A percentile compares a stretch with the other conserved stretches of the same genome.
Conservation (phyloP, 179 eudicot species). For the Beta corolliflora region DNA sequence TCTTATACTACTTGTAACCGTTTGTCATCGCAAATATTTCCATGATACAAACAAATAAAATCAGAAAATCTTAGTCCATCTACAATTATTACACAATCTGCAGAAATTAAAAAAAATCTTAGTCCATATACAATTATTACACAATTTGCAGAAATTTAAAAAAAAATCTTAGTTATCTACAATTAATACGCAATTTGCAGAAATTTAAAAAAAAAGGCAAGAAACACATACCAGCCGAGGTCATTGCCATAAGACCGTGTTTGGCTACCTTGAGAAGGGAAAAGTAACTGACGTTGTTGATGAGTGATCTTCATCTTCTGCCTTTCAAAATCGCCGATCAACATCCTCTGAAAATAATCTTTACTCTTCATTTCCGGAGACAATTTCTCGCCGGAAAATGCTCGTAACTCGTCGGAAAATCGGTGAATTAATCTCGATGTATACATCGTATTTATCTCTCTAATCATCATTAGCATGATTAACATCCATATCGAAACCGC, state of each 20-base stretch:
- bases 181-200: no score
- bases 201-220: not conserved
- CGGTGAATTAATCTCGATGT: constrained; percentile 72
- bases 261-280: constrained; percentile 62
- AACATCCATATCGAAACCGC: constrained; percentile 7
- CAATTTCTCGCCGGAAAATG: constrained; percentile 33
- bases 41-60: no score
- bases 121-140: no score
- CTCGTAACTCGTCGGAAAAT: constrained; percentile 66
- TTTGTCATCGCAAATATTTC: no score
- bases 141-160: no score
- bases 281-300: constrained; percentile 44
- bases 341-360: constrained; percentile 59
- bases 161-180: no score
- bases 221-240: constrained; percentile 68
- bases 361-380: constrained; percentile 55
- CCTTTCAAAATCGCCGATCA: constrained; percentile 56
- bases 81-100: no score
- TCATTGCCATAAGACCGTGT: constrained; percentile 65
- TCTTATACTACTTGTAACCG: no score
- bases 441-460: constrained; percentile 16
- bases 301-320: constrained; percentile 67
- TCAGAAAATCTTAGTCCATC: no score
- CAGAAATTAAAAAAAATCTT: no score
- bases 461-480: not conserved